Conservation (phyloP, 2,329 filamentous ascomycete genomes). For the Venturia nashicola region DNA sequence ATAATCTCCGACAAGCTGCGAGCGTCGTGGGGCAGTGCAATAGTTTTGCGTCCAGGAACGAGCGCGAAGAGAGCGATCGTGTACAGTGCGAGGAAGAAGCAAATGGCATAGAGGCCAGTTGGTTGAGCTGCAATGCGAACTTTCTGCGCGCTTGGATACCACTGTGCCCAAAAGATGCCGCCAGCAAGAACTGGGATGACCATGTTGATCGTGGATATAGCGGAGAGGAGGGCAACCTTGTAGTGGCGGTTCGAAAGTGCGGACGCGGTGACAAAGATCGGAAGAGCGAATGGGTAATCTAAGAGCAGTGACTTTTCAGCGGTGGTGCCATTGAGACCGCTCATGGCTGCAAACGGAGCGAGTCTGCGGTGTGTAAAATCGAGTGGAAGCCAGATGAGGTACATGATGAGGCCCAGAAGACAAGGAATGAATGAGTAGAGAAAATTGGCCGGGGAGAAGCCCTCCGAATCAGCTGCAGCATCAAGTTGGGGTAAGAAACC, state of each 20-base stretch:
- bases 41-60: slow-evolving; percentile 47
- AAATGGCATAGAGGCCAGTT: slow-evolving; percentile 59
- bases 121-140: slow-evolving; percentile 59
- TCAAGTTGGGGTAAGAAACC: slow-evolving; percentile 63
- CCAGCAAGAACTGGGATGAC: slow-evolving; percentile 56
- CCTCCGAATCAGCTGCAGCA: slow-evolving; percentile 43
- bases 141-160: slow-evolving; percentile 33
- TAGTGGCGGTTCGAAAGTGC: slow-evolving; percentile 52
- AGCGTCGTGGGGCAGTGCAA: slow-evolving; percentile 61
- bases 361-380: slow-evolving; percentile 55
- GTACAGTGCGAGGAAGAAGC: slow-evolving; percentile 61
- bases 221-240: slow-evolving; percentile 49
- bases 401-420: slow-evolving; percentile 53
- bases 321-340: slow-evolving; percentile 42
- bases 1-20: slow-evolving; percentile 64
- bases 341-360: slow-evolving; percentile 57
- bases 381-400: slow-evolving; percentile 53
- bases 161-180: slow-evolving; percentile 63
- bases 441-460: slow-evolving; percentile 81
- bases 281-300: slow-evolving; percentile 57
- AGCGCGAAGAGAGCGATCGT: slow-evolving; percentile 45
- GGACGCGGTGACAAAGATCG: slow-evolving; percentile 45
- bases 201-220: slow-evolving; percentile 46
- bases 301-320: slow-evolving; percentile 54
- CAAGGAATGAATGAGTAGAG: slow-evolving; percentile 68